These are phyloP conservation scores for Coemansia sp. DNA, from an alignment of 192 early-diverging fungal genomes.

Conservation along the genomic window DNA sequence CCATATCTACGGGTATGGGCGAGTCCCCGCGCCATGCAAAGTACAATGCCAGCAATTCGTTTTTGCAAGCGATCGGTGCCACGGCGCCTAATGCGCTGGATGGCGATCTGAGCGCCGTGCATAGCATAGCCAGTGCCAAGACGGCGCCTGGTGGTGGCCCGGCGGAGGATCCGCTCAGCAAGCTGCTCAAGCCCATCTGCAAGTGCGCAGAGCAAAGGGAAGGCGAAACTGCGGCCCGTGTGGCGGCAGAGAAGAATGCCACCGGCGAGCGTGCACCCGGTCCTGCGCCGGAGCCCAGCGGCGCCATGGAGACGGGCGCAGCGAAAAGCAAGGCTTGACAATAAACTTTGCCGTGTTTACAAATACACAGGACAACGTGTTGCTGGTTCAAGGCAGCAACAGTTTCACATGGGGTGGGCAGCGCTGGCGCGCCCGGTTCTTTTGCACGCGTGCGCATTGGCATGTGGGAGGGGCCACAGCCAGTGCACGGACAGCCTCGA, in stretches of 20 bases:
- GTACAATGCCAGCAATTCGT: constrained; percentile 14
- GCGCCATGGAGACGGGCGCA: neutral
- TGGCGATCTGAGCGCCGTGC: constrained; percentile 17
- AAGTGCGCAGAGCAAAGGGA: constrained; percentile 16
- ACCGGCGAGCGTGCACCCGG: too few relatives aligned
- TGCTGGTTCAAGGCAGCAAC: too few relatives aligned
- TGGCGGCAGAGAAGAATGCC: constrained; percentile 1
- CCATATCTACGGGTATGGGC: constrained; percentile 13
- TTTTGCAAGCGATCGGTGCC: constrained; percentile 28
- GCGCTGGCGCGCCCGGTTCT: too few relatives aligned
- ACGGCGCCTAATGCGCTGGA: constrained; percentile 32
- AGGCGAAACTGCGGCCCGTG: constrained; percentile 8
- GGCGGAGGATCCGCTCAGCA: constrained; percentile 12
- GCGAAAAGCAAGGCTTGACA: too few relatives aligned
- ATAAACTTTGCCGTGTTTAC: too few relatives aligned
- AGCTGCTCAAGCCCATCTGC: constrained; percentile 36
- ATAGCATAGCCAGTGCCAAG: neutral
- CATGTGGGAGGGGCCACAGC: too few relatives aligned
- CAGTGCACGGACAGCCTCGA: too few relatives aligned
- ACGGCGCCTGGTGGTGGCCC: too few relatives aligned
- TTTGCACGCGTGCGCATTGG: too few relatives aligned
- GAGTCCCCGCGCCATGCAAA: constrained; percentile 42
- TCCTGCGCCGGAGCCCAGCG: too few relatives aligned
- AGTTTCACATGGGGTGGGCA: too few relatives aligned
- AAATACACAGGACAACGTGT: too few relatives aligned